A percentile compares a stretch with the other conserved stretches of the same genome.
phyloP scores from a whole-genome alignment of 768 basidiomycete species.

The Termitomyces sp. region DNA sequence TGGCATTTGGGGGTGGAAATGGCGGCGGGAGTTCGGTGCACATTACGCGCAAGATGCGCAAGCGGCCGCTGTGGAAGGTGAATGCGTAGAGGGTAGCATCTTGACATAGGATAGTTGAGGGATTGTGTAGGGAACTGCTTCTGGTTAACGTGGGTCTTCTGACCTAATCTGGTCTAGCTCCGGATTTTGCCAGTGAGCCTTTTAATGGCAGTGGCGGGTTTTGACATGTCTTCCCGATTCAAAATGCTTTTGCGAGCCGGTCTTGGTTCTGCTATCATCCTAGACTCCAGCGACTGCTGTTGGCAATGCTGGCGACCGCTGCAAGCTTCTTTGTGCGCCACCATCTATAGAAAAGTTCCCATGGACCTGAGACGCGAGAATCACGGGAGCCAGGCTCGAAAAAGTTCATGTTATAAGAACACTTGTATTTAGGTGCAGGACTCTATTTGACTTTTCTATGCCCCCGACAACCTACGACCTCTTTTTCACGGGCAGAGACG shows the following conservation, averaged over 20 bases:
- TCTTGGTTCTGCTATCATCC: conserved; percentile 5
- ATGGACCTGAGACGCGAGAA: conserved; percentile 43
- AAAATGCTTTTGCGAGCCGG: conserved; percentile 7
- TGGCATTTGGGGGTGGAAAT: conserved; percentile 76
- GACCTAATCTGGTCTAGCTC: conserved; percentile 21
- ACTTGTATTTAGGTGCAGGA: conserved; percentile 27
- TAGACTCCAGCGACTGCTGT: conserved; percentile 2
- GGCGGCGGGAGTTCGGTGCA: conserved; percentile 74
- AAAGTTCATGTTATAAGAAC: conserved; percentile 40
- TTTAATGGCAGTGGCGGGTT: conserved; percentile 33
- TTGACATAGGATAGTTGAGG: conserved; percentile 6
- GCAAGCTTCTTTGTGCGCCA: conserved; percentile 37
- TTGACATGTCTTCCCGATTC: conserved; percentile 30
- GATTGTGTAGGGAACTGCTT: conserved; percentile 10
- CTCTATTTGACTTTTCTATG: conserved; percentile 32
- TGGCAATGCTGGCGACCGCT: neutral
- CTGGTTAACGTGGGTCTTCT: conserved; percentile 25
- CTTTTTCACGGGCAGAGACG: conserved; percentile 66
- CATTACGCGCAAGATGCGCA: conserved; percentile 83
- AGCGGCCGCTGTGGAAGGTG: conserved; percentile 77
- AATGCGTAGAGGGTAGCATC: conserved; percentile 50
- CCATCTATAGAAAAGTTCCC: conserved; percentile 48
- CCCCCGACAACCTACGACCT: conserved; percentile 45
- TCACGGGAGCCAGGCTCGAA: conserved; percentile 45
- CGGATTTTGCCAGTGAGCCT: conserved; percentile 33